Conservation (phyloP, 495 filamentous ascomycete species). For the Xylaria cubensis region DNA sequence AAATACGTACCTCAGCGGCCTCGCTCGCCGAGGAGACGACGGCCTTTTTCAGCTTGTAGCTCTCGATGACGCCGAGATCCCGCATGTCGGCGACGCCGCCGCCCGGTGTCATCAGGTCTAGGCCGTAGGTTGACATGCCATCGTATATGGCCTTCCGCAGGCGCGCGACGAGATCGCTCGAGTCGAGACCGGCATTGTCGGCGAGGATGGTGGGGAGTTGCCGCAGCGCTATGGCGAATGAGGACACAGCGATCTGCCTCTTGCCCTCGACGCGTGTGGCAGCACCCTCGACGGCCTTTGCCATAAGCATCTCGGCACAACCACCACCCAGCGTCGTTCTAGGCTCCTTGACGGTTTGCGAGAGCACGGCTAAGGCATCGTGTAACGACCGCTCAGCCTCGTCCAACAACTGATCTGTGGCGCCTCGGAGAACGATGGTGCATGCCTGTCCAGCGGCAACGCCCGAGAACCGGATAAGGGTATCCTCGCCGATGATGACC, state of each 20-base stretch:
- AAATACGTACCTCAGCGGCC: slow-evolving; percentile 82
- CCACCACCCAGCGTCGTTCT: slow-evolving; percentile 93
- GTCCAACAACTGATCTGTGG: slow-evolving; percentile 94
- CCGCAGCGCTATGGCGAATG: slow-evolving; percentile 85
- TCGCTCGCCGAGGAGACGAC: slow-evolving; percentile 95
- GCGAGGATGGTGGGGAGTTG: slow-evolving; percentile 96
- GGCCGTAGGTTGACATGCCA: slow-evolving; percentile 86
- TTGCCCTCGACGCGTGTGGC: slow-evolving; percentile 95
- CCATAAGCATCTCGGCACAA: slow-evolving; percentile 98
- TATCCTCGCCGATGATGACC: slow-evolving; percentile 97
- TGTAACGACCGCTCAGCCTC: slow-evolving; percentile 96
- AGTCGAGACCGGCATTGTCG: slow-evolving; percentile 96
- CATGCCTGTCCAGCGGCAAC: slow-evolving; percentile 94
- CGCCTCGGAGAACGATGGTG: slow-evolving; percentile 95
- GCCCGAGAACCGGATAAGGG: slow-evolving; percentile 94
- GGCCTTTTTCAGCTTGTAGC: slow-evolving; percentile 97
- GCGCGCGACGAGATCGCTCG: slow-evolving; percentile 88
- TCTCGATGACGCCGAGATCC: slow-evolving; percentile 93
- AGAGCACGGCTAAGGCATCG: slow-evolving; percentile 95
- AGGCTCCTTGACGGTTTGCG: slow-evolving; percentile 94
- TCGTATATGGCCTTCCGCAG: slow-evolving; percentile 93
- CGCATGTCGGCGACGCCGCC: slow-evolving; percentile 97
- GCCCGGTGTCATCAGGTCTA: slow-evolving; percentile 88
- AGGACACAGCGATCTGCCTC: slow-evolving; percentile 90
- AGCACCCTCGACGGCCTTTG: slow-evolving; percentile 93